Base-by-base conservation (phyloP, 2,329 filamentous ascomycete genomes). In the Fusarium irregulare region DNA sequence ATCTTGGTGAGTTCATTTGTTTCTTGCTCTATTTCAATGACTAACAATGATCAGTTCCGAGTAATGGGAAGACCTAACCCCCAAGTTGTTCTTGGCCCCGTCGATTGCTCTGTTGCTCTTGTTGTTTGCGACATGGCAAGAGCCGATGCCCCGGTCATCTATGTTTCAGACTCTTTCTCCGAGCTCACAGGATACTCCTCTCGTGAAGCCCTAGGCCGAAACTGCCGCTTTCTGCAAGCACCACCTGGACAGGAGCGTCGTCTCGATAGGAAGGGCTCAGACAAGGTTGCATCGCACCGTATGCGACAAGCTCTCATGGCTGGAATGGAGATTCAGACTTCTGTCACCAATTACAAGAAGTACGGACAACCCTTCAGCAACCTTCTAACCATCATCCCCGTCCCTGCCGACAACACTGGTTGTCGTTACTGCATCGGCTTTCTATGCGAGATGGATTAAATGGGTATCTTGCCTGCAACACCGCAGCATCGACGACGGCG, bases 61-160 rank as follows among this genome's bases (percentile, higher is more conserved):
- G 89, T 97, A 25, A 88, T 89, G 37, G 87, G 86, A 20, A 86
- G 93, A 60, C 88, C 89, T 18, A 90, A 93, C 64, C 92, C 93
- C 2, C 86, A 91, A 72, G 89, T 97, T 73, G 87, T 93, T 50
- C 90, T 97, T 44, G 94, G 93, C 9, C 87, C 92, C 1, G 90
- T 97, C 34, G 94, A 97, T 78, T 85, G 93, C 71, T 96, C 93
- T 3, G 96, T 93, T 76, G 91, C 93, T 4, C 90, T 97, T 68
- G 87, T 95, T 20, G 86, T 97, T 42, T 96, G 93, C 79, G 93
- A 97, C 78, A 89, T 94, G 32, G 85, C 87, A 44, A 86, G 88
- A 72, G 87, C 91, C 28, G 93, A 97, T 78, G 83, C 86, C 30
- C 93, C 94, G 4, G 93, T 97, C 64, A 88, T 97, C 11, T 97